Base-by-base conservation (phyloP, 2,329 filamentous ascomycete species). In the Diaporthe sp. region DNA sequence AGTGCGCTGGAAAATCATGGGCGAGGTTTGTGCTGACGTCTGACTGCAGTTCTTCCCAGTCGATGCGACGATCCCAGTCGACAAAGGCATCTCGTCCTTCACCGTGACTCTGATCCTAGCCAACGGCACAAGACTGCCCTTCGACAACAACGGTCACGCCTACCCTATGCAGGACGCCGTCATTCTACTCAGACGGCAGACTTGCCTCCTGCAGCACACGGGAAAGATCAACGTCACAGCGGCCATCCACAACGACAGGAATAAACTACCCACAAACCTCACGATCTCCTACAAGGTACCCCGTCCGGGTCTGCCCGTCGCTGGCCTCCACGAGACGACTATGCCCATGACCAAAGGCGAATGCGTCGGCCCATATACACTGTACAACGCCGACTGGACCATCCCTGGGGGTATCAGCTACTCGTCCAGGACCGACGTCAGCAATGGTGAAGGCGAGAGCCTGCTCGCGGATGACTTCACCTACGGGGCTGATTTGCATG, bases 41-140 rank as follows among this genome's bases (percentile, higher is more conserved):
- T 46, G 28, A 22, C 25, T 46, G 19, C 57, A 72, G 70, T 90
- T 89, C 80, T 87, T 84, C 77, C 86, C 84, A 17, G 80, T 87
- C 51, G 77, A 82, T 44, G 77, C 79, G 61, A 82, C 88, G 74
- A 87, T 94, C 79, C 80, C 89, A 78, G 84, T 91, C 79, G 82
- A 89, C 77, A 85, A 88, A 76, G 86, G 92, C 78, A 89, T 94
- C 82, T 87, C 92, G 70, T 86, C 92, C 78, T 89, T 93, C 84
- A 19, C n/a, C 12, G 31, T 70, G n/a, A 31, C n/a, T 17, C 49
- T 70, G 2, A 22, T 70, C 34, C 65, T 70, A 4, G 4, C 65
- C 8, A 55, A 70, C n/a, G 65, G 49, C n/a, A 70, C 49, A 4
- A 39, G 65, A 19, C 81, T 85, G 67, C 79, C 80, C 2, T 86